Evolutionary conservation across 192 early-diverging fungal species (phyloP), one percentile per base, ranked within the genome.

Genomic region (Coemansia sp.): DNA sequence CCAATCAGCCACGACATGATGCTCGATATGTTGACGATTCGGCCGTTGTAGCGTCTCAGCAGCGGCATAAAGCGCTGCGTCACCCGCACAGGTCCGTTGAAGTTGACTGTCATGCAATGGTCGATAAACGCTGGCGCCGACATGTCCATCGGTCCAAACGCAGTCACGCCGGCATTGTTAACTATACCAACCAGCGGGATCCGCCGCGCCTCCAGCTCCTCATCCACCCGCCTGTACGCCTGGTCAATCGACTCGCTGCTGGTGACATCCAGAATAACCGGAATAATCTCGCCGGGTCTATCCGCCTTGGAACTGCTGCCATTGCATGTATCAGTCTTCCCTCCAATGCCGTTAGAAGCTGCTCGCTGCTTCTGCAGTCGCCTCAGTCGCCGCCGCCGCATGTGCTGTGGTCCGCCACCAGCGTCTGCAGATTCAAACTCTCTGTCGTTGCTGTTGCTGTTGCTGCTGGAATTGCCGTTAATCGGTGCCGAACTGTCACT

Each of bases 81-180:
- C 15, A 85, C 77, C 7, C 75, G 71, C 61, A 85, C 72, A 9
- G 84, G 77, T 6, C 84, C 84, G 44, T 67, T 64, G 44, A 80
- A 85, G 75, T 85, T 85, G 64, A 85, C 84, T 11, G 62, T 65
- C 69, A 85, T 71, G 65, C 69, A 72, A 48, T 77, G 56, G 56
- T 74, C 72, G 54, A 80, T 68, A 48, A 77, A 74, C 39, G 53
- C 68, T 5, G 74, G 61, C 23, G 63, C 68, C 4, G 74, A 79
- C 1, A 74, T 72, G 43, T 85, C 84, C 80, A 83, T 83, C 6
- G 84, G 84, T 23, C 69, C 71, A 54, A 65, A 73, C 40, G 71
- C 84, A 4, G 77, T 77, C 18, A 85, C 74, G 19, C 84, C 84
- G 32, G 84, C 84, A 56, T 85, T 85, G 72, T 83, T 83, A 53